Evolutionary conservation across 2,329 filamentous ascomycete species (phyloP), one percentile per base, ranked within the genome.

Genomic region (Xylariales sp.): DNA sequence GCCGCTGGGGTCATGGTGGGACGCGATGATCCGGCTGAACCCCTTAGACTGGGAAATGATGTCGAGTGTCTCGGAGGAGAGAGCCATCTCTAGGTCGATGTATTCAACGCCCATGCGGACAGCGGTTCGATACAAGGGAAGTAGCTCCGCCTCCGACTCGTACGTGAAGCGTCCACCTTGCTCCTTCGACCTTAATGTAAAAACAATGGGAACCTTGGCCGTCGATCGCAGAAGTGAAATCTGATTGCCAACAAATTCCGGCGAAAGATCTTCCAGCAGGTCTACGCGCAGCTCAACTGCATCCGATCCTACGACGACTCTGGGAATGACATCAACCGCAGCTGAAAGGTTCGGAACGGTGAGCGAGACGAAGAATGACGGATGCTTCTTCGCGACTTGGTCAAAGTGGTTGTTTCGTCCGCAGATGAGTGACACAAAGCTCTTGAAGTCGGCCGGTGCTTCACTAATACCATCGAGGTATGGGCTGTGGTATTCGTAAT

Each of bases 211-310:
- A 34, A 91, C 70, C 20, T 80, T 74, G 3, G 85, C 82, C 3
- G 73, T 71, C 12, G 82, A 81, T 39, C 91, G 80, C 19, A 98
- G 70, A 42, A 89, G 71, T 1, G 90, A 83, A 28, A 97, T 74
- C 56, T 98, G 90, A 19, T 85, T 80, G 34, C 82, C 80, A 24
- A 98, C 77, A 47, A 86, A 95, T 44, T 95, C 88, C 1, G 80
- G 65, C 3, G 80, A 73, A 4, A 82, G 78, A 55, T 96, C 86
- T 46, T 85, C 76, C 12, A 98, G 75, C 31, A 98, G 70, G 64
- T 98, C 93, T 4, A 95, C 87, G n/a, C 93, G 81, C 38, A 98
- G 68, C 63, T 98, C 93, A 9, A 97, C 88, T 3, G 91, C 93
- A 65, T 98, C 91, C 6, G 87, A 86, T 4, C 93, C 93, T 29